A percentile compares a stretch with the other conserved stretches of the same genome.
phyloP scores from a whole-genome alignment of 176 grass and related monocot species.

The Oryza glumipatula region DNA sequence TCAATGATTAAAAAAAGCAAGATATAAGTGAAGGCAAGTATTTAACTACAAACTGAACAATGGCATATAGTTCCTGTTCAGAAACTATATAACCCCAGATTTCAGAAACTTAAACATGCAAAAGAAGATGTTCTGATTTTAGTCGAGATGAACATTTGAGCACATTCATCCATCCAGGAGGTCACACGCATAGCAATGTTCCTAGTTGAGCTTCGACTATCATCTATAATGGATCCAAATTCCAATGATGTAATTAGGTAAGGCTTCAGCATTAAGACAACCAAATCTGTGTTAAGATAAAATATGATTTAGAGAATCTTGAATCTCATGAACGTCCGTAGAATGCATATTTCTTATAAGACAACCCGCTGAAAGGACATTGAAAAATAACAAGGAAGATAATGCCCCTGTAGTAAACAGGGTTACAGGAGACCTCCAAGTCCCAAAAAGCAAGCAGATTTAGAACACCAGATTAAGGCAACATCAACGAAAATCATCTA shows the following conservation, averaged over 20 bases:
- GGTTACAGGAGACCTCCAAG: background rate
- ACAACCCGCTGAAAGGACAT: conserved; percentile 1
- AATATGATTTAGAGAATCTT: background rate
- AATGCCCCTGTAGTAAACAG: background rate
- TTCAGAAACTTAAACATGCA: background rate
- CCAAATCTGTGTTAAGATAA: conserved; percentile 1
- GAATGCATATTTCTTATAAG: conserved; percentile 18
- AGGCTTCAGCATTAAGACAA: background rate
- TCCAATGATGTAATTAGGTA: background rate
- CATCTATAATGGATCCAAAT: background rate
- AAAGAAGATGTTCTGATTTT: background rate
- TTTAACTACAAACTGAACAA: conserved; percentile 14
- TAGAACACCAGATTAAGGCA: conserved; percentile 15
- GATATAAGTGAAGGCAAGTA: background rate
- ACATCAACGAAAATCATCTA: conserved; percentile 2
- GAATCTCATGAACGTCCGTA: conserved; percentile 17
- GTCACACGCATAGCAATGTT: background rate
- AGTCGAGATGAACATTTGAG: background rate
- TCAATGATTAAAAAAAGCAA: conserved; percentile 2
- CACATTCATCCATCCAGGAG: background rate
- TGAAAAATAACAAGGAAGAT: background rate
- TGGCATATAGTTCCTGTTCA: background rate
- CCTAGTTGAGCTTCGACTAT: background rate
- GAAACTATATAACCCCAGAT: background rate
- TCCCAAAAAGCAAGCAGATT: background rate